Percentiles rank a stretch among this genome's conserved stretches.
Conservation (phyloP, 1,284 basidiomycete species). For the Puccinia hordei region DNA sequence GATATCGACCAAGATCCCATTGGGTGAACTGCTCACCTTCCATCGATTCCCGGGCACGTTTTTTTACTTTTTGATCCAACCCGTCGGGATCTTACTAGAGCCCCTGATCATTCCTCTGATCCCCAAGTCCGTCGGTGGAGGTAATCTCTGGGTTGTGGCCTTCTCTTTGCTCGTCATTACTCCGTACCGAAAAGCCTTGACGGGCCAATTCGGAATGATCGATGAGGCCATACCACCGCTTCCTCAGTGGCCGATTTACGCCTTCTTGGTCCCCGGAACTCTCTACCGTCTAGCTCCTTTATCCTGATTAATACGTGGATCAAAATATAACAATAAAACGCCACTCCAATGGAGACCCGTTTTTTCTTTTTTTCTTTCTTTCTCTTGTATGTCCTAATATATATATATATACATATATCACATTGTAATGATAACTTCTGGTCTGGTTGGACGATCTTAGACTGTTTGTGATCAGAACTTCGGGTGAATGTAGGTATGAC, state of each 20-base stretch:
- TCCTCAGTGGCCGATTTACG: constrained; percentile 8
- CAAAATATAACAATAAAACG: no score
- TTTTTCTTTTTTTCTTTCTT: no score
- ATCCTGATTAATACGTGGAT: no score
- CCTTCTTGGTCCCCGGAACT: constrained; percentile 29
- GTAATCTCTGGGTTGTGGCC: constrained; percentile 32
- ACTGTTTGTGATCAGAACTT: no score
- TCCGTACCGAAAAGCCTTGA: constrained; percentile 8
- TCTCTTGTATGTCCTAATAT: no score
- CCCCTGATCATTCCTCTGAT: constrained; percentile 40
- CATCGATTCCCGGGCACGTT: constrained; percentile 38
- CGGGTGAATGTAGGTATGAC: no score
- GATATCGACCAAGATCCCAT: not conserved
- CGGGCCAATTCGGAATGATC: not conserved
- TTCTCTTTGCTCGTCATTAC: constrained; percentile 26
- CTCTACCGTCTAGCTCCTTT: constrained; percentile 2
- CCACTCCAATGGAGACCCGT: no score
- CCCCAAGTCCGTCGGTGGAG: constrained; percentile 15
- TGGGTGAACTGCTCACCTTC: no score
- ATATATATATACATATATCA: no score
- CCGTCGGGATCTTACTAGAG: constrained; percentile 37
- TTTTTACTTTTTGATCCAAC: constrained; percentile 37
- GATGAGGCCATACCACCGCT: constrained; percentile 12
- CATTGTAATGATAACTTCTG: no score
- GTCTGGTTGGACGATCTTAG: no score